These are phyloP conservation scores for Plectosphaerella cucumerina DNA, from an alignment of 2,329 filamentous ascomycete species.

Conservation along the genomic window DNA sequence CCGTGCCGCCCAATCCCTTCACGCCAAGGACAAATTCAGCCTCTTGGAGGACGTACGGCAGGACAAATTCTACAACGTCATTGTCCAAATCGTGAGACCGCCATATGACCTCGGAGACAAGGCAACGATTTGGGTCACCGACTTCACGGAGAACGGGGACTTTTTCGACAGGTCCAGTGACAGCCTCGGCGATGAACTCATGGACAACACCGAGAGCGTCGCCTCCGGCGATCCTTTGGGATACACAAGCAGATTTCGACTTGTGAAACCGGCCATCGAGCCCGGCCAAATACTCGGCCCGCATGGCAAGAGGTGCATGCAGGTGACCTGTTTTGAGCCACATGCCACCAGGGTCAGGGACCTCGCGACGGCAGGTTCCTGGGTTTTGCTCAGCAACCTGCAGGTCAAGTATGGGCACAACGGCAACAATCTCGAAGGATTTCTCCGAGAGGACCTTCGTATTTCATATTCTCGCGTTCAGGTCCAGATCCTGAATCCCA, in stretches of 20 bases:
- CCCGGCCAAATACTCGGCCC: constrained; percentile 63
- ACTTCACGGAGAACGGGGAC: constrained; percentile 69
- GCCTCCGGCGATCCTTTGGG: constrained; percentile 46
- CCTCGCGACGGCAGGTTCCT: constrained; percentile 53
- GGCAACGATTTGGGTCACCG: constrained; percentile 68
- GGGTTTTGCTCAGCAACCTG: constrained; percentile 68
- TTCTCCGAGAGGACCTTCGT: constrained; percentile 57
- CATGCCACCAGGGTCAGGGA: constrained; percentile 58
- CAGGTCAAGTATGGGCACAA: constrained; percentile 58
- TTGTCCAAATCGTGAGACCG: constrained; percentile 63
- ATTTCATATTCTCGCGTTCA: constrained; percentile 44
- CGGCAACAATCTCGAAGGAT: constrained; percentile 63
- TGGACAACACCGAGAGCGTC: constrained; percentile 43
- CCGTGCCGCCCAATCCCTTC: constrained; percentile 30
- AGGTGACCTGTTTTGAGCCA: constrained; percentile 65
- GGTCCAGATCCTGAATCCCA: constrained; percentile 45
- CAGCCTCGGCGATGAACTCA: constrained; percentile 10
- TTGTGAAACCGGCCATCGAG: not conserved
- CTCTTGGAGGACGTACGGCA: constrained; percentile 60
- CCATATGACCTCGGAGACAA: constrained; percentile 40
- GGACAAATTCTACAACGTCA: constrained; percentile 60
- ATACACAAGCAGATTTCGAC: constrained; percentile 13
- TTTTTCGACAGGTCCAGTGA: constrained; percentile 52
- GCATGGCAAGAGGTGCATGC: constrained; percentile 66
- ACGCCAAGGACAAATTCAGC: constrained; percentile 52